Conservation (phyloP, 1,284 basidiomycete species). For the Marasmius fiardii region DNA sequence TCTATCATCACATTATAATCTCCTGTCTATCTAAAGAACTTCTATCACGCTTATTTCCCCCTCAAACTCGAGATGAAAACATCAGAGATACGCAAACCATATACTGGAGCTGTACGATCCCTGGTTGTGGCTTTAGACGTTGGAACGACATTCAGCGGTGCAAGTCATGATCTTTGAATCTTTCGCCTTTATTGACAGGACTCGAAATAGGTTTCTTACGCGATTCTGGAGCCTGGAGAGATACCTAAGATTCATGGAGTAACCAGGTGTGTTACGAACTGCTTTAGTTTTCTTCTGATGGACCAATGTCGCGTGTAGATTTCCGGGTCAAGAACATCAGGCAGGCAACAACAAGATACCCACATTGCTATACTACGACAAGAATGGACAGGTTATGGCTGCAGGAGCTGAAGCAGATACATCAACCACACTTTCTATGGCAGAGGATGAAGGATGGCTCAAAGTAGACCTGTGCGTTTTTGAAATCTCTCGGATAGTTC, state of each 20-base stretch:
- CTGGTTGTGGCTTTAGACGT: conserved; percentile 74
- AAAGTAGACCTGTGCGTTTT: conserved; percentile 64
- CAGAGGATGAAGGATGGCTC: conserved; percentile 72
- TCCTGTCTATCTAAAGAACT: conserved; percentile 4
- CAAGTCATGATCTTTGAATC: conserved; percentile 22
- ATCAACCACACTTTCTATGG: conserved; percentile 50
- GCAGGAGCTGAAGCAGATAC: conserved; percentile 74
- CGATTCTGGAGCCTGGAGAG: conserved; percentile 70
- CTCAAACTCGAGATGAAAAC: conserved; percentile 33
- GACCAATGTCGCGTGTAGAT: conserved; percentile 38
- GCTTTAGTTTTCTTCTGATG: conserved; percentile 10
- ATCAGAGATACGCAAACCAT: conserved; percentile 66
- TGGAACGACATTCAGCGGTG: conserved; percentile 73
- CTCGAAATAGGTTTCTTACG: conserved; percentile 55
- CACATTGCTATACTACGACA: conserved; percentile 69
- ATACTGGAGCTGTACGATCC: conserved; percentile 55
- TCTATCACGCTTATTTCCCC: conserved; percentile 10
- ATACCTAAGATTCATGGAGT: conserved; percentile 72
- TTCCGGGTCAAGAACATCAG: conserved; percentile 78
- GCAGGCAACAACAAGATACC: conserved; percentile 83
- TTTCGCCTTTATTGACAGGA: conserved; percentile 6
- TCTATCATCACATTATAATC: conserved; percentile 1
- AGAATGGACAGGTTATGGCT: conserved; percentile 55
- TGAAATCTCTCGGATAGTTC: not conserved
- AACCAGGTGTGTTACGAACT: conserved; percentile 46